Base-by-base conservation (phyloP, 202 grass and related monocot species). In the Elaeis oleifera region DNA sequence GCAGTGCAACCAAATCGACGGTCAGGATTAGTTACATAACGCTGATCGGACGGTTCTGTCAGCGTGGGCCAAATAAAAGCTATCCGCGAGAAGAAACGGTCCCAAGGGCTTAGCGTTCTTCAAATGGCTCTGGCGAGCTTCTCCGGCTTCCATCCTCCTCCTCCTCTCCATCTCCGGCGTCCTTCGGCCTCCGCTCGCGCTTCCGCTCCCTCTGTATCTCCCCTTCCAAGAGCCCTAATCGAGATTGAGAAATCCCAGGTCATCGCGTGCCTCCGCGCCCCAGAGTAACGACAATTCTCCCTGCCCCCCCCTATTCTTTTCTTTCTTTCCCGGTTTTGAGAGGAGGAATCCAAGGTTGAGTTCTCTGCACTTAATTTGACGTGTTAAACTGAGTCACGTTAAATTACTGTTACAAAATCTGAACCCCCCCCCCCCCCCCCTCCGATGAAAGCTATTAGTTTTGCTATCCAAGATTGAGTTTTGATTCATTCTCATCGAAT, bases 191-290 rank as follows among this genome's bases (percentile, higher is more conserved):
- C 36, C 68, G 50, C 24, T 56, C 49, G 58, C 5, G 28, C 58
- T 9, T 56, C 53, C 20, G 24, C 59, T n/a, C 6, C 60, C 32
- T 39, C 49, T 56, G 22, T 26, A 13, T n/a, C 39, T 39, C 52
- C 57, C 24, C 57, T 18, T 4, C 58, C 79, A 18, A 67, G 70
- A 53, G 63, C 76, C 28, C 81, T 96, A 27, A 18, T 51, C 5
- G 63, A 81, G 32, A 83, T 96, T 21, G 76, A 85, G 1, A 73
- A 64, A 5, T 79, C 87, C 5, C 60, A 59, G 51, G 50, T 96
- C 78, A 88, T 90, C 18, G 91, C 91, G 13, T 96, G 87, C 73
- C 79, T 96, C 59, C 87, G 87, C 51, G 90, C 80, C 16, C 69
- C 71, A 80, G 78, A 90, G 90, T 95, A 87, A 44, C 36, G 36